Base-by-base conservation (phyloP, 495 filamentous ascomycete species). In the Emericellopsis terricola region DNA sequence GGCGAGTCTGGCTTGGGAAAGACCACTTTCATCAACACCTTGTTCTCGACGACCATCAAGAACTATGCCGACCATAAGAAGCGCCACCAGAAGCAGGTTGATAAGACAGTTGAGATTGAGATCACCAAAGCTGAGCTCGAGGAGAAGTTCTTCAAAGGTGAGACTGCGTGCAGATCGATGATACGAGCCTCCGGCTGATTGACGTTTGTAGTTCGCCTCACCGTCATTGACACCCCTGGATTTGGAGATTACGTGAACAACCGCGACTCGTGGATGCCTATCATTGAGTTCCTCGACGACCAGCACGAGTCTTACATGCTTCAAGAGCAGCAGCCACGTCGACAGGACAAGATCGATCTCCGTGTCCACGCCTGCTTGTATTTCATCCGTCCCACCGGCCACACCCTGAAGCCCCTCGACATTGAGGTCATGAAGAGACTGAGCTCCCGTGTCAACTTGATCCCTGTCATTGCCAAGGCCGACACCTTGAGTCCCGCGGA, bases 71-170 rank as follows among this genome's bases (percentile, higher is more conserved):
- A 97, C 55, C 89, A 97, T 70, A 85, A 89, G 65, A 79, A 82
- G 56, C 81, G 89, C 46, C 89, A 97, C 61, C 81, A 85, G 60
- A 97, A 97, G 73, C 89, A 97, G 63, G 69, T 94, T 36, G 89
- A 97, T 68, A 94, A 94, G 64, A 97, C 89, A 8, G 89, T 97
- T 36, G 89, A 97, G 66, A 97, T 97, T 49, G 89, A 96, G 57
- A 97, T 97, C 52, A 97, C 89, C 54, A 97, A 97, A 70, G 89
- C 89, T 33, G 89, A 97, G 65, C 62, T 97, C 39, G 89, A 97
- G 64, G 89, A 97, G 75, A 97, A 97, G 69, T 97, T 97, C 69
- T 97, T 97, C 76, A 97, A 97, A 69, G 87, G 87, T 96, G 68
- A 37, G 43, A 23, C 31, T 27, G 32, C 28, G 18, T 30, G 7